Evolutionary conservation across 75 land plant species (phyloP).

Genomic region (Cunninghamia lanceolata): DNA sequence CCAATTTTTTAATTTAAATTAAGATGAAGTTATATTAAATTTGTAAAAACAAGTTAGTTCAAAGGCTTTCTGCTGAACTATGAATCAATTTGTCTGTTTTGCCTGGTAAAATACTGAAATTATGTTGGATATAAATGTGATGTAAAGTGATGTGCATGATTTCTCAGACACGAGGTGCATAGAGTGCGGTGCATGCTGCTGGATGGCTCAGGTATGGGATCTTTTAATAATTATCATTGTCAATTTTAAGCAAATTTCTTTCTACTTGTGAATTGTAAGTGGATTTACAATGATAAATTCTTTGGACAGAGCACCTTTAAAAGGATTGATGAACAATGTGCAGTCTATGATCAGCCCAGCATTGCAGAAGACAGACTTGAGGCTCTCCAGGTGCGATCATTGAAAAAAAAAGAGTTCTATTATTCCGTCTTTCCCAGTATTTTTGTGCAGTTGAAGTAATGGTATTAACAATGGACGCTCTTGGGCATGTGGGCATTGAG

Average conservation of each 20-base stretch:
- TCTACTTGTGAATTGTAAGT: not conserved
- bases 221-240: not conserved
- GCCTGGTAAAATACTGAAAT: too few relatives aligned
- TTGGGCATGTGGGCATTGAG: not conserved
- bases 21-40: not conserved
- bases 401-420: not conserved
- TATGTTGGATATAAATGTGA: not conserved
- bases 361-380: constrained; percentile 44
- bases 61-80: too few relatives aligned
- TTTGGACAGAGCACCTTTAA: constrained; percentile 35
- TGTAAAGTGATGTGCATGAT: not conserved
- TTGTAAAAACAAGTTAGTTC: not conserved
- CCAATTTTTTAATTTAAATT: too few relatives aligned
- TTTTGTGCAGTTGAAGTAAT: not conserved
- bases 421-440: not conserved
- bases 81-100: too few relatives aligned
- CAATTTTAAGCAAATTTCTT: not conserved
- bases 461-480: not conserved
- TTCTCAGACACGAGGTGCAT: constrained; percentile 69
- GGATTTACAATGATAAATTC: not conserved
- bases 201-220: constrained; percentile 75
- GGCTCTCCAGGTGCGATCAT: constrained; percentile 56
- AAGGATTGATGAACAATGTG: constrained; percentile 42
- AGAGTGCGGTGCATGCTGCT: constrained; percentile 74
- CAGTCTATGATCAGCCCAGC: constrained; percentile 59